A percentile compares a stretch with the other conserved stretches of the same genome.
Evolutionary conservation across 2,329 filamentous ascomycete species (phyloP).

Genomic region (Atkinsonella texensis): DNA sequence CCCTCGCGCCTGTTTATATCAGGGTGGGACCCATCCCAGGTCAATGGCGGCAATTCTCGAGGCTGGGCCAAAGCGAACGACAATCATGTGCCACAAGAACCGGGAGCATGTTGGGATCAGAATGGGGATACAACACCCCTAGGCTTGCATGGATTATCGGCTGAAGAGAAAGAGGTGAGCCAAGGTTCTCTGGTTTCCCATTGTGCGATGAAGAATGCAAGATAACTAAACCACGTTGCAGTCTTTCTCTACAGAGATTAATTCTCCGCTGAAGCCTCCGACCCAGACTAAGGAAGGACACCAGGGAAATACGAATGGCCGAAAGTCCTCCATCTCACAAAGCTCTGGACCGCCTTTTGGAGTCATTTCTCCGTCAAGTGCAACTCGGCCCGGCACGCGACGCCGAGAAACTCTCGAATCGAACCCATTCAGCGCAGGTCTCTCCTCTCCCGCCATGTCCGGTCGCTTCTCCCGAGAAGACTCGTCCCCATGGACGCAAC

Average conservation of each 20-base stretch:
- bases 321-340: conserved; percentile 76
- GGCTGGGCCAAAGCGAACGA: conserved; percentile 73
- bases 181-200: not conserved
- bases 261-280: conserved; percentile 82
- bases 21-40: conserved; percentile 66
- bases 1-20: conserved; percentile 57
- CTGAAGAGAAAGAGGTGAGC: conserved; percentile 47
- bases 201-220: conserved; percentile 11
- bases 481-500: conserved; percentile 42
- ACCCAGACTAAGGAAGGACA: conserved; percentile 58
- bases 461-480: conserved; percentile 54
- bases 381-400: conserved; percentile 60
- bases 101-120: conserved; percentile 86
- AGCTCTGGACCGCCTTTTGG: conserved; percentile 52
- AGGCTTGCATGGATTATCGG: conserved; percentile 56
- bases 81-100: conserved; percentile 60
- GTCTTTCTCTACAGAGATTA: conserved; percentile 78
- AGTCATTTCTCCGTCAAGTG: conserved; percentile 58
- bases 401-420: conserved; percentile 70
- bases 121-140: conserved; percentile 59
- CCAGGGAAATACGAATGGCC: conserved; percentile 49
- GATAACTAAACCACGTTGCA: conserved; percentile 23
- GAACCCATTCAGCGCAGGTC: conserved; percentile 45
- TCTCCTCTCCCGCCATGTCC: conserved; percentile 49
- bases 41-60: conserved; percentile 50